A percentile compares a stretch with the other conserved stretches of the same genome.
phyloP scores from a whole-genome alignment of 805 yeast species.

The Hanseniaspora lachancei region DNA sequence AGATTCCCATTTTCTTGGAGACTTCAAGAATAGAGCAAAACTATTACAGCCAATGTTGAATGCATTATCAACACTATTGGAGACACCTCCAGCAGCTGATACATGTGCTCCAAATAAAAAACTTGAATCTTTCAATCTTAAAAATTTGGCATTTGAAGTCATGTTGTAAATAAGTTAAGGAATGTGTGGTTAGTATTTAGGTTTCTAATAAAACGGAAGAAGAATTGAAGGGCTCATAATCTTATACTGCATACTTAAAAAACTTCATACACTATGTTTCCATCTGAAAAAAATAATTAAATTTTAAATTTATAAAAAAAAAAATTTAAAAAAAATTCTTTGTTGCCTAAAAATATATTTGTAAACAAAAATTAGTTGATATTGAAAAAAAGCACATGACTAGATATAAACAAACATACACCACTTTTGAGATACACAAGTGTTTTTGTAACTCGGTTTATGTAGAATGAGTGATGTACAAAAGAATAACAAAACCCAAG shows the following conservation, averaged over 20 bases:
- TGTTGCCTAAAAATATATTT: background rate
- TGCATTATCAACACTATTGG: slow-evolving; percentile 53
- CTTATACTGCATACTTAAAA: background rate
- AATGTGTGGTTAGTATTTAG: background rate
- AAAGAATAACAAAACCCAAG: background rate
- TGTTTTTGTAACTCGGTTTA: background rate
- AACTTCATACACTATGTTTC: background rate
- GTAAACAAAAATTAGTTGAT: background rate
- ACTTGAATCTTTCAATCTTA: slow-evolving; percentile 20
- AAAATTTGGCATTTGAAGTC: background rate
- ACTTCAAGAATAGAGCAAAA: slow-evolving; percentile 81
- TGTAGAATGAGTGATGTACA: background rate
- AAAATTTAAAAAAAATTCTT: background rate
- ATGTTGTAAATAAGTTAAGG: background rate
- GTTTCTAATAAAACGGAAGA: background rate
- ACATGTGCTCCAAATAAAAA: slow-evolving; percentile 84
- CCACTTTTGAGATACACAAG: background rate
- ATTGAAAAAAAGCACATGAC: background rate
- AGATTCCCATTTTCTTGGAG: slow-evolving; percentile 84
- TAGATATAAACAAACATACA: background rate
- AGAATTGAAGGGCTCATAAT: no score
- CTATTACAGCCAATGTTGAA: slow-evolving; percentile 48
- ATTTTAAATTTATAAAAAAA: background rate
- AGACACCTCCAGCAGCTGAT: slow-evolving; percentile 65
- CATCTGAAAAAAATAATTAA: background rate